Percentiles rank a stretch among this genome's conserved stretches.
These are phyloP conservation scores for Collariella sp. DNA, from an alignment of 495 filamentous ascomycete species.

Conservation along the genomic window DNA sequence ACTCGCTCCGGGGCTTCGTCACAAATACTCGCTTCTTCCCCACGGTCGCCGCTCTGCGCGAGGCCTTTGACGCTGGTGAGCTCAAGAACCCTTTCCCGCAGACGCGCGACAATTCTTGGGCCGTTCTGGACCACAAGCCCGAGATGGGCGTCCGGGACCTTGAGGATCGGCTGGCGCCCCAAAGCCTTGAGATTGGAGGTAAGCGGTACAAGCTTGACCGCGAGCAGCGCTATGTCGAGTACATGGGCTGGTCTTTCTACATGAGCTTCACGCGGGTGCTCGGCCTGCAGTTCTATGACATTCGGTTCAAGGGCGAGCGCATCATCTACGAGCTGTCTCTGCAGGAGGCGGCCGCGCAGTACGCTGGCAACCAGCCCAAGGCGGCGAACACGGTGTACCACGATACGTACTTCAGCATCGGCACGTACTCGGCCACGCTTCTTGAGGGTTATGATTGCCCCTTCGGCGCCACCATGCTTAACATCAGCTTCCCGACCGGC, in stretches of 20 bases:
- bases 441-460: conserved; percentile 49
- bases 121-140: conserved; percentile 26
- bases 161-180: conserved; percentile 34
- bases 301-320: conserved; percentile 46
- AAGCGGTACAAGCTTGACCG: conserved; percentile 39
- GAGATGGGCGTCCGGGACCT: conserved; percentile 32
- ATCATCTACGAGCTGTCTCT: conserved; percentile 49
- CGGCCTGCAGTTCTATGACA: conserved; percentile 42
- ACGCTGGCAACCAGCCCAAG: conserved; percentile 45
- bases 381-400: conserved; percentile 36
- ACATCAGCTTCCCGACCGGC: conserved; percentile 28
- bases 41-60: conserved; percentile 26
- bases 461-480: conserved; percentile 40
- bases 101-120: conserved; percentile 25
- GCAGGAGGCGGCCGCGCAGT: conserved; percentile 48
- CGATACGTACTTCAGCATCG: conserved; percentile 41
- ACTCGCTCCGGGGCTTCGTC: conserved; percentile 30
- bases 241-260: conserved; percentile 50
- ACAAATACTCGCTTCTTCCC: conserved; percentile 29
- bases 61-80: conserved; percentile 32
- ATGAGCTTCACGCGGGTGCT: conserved; percentile 37
- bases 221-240: conserved; percentile 44
- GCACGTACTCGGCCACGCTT: conserved; percentile 35
- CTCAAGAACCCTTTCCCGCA: conserved; percentile 25
- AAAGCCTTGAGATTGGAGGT: conserved; percentile 29